phyloP scores from a whole-genome alignment of 2,329 filamentous ascomycete species.

The Alternaria infectoria region DNA sequence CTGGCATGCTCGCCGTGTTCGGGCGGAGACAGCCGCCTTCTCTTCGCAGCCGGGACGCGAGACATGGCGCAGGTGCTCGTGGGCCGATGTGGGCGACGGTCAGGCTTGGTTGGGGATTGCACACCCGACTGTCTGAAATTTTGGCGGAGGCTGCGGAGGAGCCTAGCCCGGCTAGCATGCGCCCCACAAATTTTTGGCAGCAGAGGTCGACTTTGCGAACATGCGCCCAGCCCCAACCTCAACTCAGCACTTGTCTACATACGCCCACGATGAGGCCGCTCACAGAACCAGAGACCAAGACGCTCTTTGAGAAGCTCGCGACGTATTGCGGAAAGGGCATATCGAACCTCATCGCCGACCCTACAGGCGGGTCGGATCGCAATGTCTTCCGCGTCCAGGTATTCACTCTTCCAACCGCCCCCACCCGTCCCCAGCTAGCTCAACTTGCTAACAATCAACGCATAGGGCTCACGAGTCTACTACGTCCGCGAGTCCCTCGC shows the following conservation, averaged over 20 bases:
- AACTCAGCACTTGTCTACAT: slow-evolving; percentile 2
- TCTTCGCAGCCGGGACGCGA: slow-evolving; percentile 44
- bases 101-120: not conserved
- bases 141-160: slow-evolving; percentile 29
- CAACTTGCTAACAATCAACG: slow-evolving; percentile 35
- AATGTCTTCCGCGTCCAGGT: slow-evolving; percentile 58
- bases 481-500: slow-evolving; percentile 89
- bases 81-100: not conserved
- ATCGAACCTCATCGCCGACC: slow-evolving; percentile 69
- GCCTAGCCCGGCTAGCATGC: slow-evolving; percentile 12
- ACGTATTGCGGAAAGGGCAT: slow-evolving; percentile 89
- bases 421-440: not conserved
- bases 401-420: slow-evolving; percentile 29
- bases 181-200: slow-evolving; percentile 20
- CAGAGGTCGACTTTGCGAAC: slow-evolving; percentile 17
- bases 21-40: slow-evolving; percentile 47
- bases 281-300: slow-evolving; percentile 78
- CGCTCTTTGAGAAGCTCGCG: slow-evolving; percentile 89
- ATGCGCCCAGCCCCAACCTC: slow-evolving; percentile 20
- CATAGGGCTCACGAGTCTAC: slow-evolving; percentile 81
- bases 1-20: slow-evolving; percentile 28
- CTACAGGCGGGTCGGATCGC: slow-evolving; percentile 41
- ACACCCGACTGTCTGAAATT: slow-evolving; percentile 24
- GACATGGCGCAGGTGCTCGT: slow-evolving; percentile 33
- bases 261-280: slow-evolving; percentile 70